Evolutionary conservation across 139 green algal species (phyloP).

Genomic region (Edaphochlamys debaryana): DNA sequence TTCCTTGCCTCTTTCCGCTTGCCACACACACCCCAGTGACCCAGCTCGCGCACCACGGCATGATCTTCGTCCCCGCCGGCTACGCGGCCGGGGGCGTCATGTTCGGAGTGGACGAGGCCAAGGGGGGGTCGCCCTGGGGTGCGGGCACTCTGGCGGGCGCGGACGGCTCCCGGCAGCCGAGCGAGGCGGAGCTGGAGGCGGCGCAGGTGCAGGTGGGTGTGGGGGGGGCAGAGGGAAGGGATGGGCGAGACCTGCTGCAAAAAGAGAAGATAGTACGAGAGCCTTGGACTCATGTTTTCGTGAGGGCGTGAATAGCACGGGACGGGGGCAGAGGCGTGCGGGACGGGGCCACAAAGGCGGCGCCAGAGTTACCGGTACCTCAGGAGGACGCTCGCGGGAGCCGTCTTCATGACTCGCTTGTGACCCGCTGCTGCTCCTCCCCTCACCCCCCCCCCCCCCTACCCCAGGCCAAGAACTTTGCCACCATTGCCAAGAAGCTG

Average conservation of each 20-base stretch:
- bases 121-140: constrained; percentile 80
- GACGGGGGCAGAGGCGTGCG: no score
- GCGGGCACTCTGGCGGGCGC: constrained; percentile 71
- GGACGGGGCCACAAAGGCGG: no score
- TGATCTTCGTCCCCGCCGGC: no score
- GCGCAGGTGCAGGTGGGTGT: constrained; percentile 7
- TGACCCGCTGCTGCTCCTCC: neutral
- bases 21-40: constrained; percentile 47
- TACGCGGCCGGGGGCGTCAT: no score
- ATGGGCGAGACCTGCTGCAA: neutral
- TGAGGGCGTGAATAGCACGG: no score
- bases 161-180: constrained; percentile 72
- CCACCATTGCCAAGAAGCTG: constrained; percentile 9
- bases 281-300: neutral
- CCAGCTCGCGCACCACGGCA: constrained; percentile 81
- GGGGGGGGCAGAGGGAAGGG: neutral
- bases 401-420: neutral
- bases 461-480: constrained; percentile 17
- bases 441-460: neutral
- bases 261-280: neutral
- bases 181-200: constrained; percentile 70
- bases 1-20: no score
- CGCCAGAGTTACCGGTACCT: neutral
- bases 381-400: no score
- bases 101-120: no score